These are phyloP conservation scores for Phytomonas francai DNA, from an alignment of 208 protist genomes.

Conservation along the genomic window DNA sequence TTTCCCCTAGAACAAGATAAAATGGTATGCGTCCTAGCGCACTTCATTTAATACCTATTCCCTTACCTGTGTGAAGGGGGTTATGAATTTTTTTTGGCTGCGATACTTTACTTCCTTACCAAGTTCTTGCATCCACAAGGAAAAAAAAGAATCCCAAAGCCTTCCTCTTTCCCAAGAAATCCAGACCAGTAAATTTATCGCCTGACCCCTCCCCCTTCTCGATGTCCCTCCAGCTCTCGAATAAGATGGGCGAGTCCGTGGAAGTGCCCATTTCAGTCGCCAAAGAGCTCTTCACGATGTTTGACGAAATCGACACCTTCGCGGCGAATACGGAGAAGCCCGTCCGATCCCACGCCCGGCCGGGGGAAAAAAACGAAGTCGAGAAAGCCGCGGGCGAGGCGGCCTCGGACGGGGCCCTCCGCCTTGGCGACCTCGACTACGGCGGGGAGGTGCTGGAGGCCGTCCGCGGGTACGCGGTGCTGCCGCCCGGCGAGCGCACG, in stretches of 20 bases:
- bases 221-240: constrained; percentile 6
- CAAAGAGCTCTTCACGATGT: neutral
- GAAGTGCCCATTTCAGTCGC: constrained; percentile 6
- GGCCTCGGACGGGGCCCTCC: neutral
- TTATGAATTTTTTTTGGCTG: no score
- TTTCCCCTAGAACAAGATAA: no score
- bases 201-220: neutral
- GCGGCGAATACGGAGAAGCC: no score
- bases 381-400: no score
- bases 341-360: no score
- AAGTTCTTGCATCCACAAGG: no score
- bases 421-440: neutral
- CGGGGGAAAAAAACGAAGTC: no score
- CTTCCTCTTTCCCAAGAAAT: no score
- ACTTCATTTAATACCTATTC: no score
- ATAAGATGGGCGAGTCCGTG: constrained; percentile 8
- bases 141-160: no score
- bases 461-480: neutral
- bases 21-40: no score
- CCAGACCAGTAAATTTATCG: neutral
- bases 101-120: neutral
- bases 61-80: no score
- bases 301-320: neutral
- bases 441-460: neutral
- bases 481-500: neutral